Conservation (phyloP, 768 basidiomycete species). For the Pulveroboletus sp. region DNA sequence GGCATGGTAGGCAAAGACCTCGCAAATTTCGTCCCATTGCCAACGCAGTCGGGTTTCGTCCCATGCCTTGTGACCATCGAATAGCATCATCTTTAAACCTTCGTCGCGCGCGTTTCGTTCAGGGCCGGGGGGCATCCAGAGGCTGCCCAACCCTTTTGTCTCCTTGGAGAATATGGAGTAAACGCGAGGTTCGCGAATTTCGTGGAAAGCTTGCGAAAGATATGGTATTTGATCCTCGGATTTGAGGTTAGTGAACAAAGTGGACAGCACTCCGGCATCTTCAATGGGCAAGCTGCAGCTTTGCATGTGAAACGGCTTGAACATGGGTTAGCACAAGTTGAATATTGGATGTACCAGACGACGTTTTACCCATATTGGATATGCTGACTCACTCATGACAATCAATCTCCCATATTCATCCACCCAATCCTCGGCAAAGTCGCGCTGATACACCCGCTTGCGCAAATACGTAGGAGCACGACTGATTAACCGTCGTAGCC, state of each 20-base stretch:
- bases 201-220: constrained; percentile 57
- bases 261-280: constrained; percentile 33
- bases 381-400: constrained; percentile 59
- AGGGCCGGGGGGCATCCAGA: constrained; percentile 46
- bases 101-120: constrained; percentile 45
- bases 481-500: constrained; percentile 38
- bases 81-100: constrained; percentile 22
- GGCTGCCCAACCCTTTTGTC: constrained; percentile 39
- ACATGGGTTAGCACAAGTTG: not conserved
- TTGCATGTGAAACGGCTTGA: constrained; percentile 49
- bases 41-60: constrained; percentile 47
- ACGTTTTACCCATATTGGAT: constrained; percentile 50
- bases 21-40: constrained; percentile 57
- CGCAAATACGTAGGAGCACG: constrained; percentile 37
- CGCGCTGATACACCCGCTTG: constrained; percentile 35
- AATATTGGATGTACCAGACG: not conserved
- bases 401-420: constrained; percentile 51
- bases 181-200: constrained; percentile 53
- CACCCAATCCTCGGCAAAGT: constrained; percentile 47
- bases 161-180: constrained; percentile 44
- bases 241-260: constrained; percentile 43
- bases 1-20: constrained; percentile 53
- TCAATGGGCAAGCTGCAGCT: constrained; percentile 34
- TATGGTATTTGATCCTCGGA: constrained; percentile 46
- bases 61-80: constrained; percentile 36